These are phyloP conservation scores for Agaricus blazei DNA, from an alignment of 768 basidiomycete genomes.

Conservation along the genomic window DNA sequence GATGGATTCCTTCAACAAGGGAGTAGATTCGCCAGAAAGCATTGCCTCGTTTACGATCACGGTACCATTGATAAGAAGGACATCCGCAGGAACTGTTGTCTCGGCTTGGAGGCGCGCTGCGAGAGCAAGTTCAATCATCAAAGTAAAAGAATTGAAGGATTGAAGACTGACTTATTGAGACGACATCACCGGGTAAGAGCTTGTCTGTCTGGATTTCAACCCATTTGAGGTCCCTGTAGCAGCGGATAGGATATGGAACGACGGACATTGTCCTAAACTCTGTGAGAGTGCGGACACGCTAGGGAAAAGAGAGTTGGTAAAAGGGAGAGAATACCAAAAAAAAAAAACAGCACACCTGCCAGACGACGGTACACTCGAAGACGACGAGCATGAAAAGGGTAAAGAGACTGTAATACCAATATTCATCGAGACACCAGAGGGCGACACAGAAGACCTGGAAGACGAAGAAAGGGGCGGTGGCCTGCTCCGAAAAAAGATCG, in stretches of 20 bases:
- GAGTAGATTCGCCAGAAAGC: slow-evolving; percentile 98
- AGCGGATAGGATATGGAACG: slow-evolving; percentile 81
- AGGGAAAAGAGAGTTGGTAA: slow-evolving; percentile 4
- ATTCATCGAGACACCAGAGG: slow-evolving; percentile 96
- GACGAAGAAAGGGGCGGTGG: slow-evolving; percentile 98
- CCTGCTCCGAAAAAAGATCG: slow-evolving; percentile 91
- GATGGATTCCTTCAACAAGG: slow-evolving; percentile 92
- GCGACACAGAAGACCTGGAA: slow-evolving; percentile 99
- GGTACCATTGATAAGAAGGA: slow-evolving; percentile 87
- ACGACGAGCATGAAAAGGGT: slow-evolving; percentile 98
- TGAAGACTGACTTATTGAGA: slow-evolving; percentile 57
- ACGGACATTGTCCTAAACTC: slow-evolving; percentile 98
- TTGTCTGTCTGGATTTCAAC: slow-evolving; percentile 74
- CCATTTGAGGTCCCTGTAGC: slow-evolving; percentile 81
- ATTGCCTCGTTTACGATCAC: slow-evolving; percentile 99
- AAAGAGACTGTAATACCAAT: slow-evolving; percentile 98
- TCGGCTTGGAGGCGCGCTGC: slow-evolving; percentile 68
- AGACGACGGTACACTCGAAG: slow-evolving; percentile 98
- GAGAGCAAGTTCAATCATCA: slow-evolving; percentile 4
- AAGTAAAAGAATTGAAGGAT: neutral
- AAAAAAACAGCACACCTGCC: slow-evolving; percentile 63
- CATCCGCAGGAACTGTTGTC: slow-evolving; percentile 88
- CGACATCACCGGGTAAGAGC: slow-evolving; percentile 87
- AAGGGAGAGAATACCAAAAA: neutral
- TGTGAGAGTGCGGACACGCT: slow-evolving; percentile 90